phyloP scores from a whole-genome alignment of 495 filamentous ascomycete genomes.

The Aspergillus sclerotiicarbonarius region DNA sequence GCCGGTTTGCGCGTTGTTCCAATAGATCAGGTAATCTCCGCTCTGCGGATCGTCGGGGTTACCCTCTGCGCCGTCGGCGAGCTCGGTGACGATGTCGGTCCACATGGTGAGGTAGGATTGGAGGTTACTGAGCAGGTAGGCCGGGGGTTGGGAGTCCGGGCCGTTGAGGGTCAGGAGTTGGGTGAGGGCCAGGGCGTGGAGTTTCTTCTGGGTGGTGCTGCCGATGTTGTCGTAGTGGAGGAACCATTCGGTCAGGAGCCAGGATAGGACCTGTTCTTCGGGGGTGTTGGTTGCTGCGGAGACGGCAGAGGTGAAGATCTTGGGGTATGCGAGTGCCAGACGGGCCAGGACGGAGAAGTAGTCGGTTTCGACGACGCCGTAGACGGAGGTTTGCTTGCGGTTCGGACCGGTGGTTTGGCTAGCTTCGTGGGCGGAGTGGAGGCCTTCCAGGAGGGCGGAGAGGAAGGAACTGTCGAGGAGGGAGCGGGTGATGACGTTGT shows the following conservation, averaged over 20 bases:
- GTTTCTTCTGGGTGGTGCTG: constrained; percentile 71
- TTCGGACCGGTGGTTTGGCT: constrained; percentile 77
- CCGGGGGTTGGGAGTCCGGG: constrained; percentile 44
- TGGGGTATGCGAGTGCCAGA: constrained; percentile 67
- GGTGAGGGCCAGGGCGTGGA: constrained; percentile 79
- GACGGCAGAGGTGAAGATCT: constrained; percentile 58
- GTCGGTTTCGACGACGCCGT: constrained; percentile 70
- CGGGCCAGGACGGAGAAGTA: constrained; percentile 83
- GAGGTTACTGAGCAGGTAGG: constrained; percentile 57
- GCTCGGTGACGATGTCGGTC: constrained; percentile 63
- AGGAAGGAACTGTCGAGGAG: constrained; percentile 69
- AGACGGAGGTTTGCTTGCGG: constrained; percentile 57
- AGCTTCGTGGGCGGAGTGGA: constrained; percentile 68
- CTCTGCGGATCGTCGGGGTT: constrained; percentile 37
- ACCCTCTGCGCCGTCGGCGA: constrained; percentile 49
- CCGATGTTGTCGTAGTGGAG: constrained; percentile 77
- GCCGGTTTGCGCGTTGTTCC: constrained; percentile 37
- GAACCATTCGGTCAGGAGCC: constrained; percentile 89
- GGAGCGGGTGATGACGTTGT: constrained; percentile 60
- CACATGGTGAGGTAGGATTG: constrained; percentile 70
- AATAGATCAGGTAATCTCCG: constrained; percentile 54
- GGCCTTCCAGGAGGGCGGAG: constrained; percentile 61
- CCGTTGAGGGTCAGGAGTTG: constrained; percentile 66
- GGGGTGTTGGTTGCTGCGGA: constrained; percentile 36
- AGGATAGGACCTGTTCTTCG: constrained; percentile 55